Percentiles rank a stretch among this genome's conserved stretches.
These are phyloP conservation scores for Cyberlindnera lachancei DNA, from an alignment of 805 yeast species.

Conservation along the genomic window DNA sequence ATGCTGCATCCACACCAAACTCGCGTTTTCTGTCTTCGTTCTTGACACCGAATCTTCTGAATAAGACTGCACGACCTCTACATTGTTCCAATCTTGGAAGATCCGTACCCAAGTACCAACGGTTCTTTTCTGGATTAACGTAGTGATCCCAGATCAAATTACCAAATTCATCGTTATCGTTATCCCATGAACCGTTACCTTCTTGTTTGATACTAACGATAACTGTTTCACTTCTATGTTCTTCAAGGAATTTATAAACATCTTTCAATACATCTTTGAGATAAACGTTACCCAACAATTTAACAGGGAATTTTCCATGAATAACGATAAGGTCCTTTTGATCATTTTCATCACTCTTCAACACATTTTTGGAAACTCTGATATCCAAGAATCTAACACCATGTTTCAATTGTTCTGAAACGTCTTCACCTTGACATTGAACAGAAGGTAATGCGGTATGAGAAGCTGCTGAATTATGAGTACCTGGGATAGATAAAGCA, in stretches of 20 bases:
- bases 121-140: conserved; percentile 39
- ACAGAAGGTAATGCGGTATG: conserved; percentile 68
- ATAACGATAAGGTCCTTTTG: conserved; percentile 53
- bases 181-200: conserved; percentile 61
- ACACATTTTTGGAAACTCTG: conserved; percentile 51
- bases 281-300: conserved; percentile 47
- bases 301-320: conserved; percentile 73
- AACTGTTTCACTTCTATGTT: conserved; percentile 51
- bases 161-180: conserved; percentile 56
- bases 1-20: conserved; percentile 61
- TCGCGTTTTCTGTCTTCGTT: conserved; percentile 33
- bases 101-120: conserved; percentile 51
- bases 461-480: conserved; percentile 76
- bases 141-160: conserved; percentile 53
- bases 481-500: conserved; percentile 66
- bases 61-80: conserved; percentile 59
- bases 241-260: conserved; percentile 47
- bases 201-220: conserved; percentile 68
- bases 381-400: conserved; percentile 75
- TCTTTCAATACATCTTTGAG: conserved; percentile 47
- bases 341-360: conserved; percentile 38
- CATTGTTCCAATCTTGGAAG: conserved; percentile 55
- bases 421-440: conserved; percentile 60
- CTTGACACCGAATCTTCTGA: conserved; percentile 64
- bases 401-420: conserved; percentile 54